Evolutionary conservation across 441 rosid species (phyloP).

Genomic region (Pelargonium exstipulatum): DNA sequence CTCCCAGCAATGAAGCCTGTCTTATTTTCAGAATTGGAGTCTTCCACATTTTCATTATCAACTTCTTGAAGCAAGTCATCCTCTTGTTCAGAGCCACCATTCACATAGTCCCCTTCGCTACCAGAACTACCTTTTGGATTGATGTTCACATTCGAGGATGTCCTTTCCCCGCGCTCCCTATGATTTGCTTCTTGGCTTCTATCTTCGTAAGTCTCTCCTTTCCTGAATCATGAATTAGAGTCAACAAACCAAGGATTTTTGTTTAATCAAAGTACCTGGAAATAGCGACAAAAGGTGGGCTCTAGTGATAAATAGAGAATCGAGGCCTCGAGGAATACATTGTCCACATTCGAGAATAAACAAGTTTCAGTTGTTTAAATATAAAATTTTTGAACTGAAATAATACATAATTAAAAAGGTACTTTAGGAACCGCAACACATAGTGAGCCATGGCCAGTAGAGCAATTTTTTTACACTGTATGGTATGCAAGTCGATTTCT

Average conservation of each 20-base stretch:
- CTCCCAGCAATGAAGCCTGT: not conserved
- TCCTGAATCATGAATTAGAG: slow-evolving; percentile 31
- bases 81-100: slow-evolving; percentile 26
- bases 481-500: not conserved
- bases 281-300: not conserved
- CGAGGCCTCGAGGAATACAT: too few relatives aligned
- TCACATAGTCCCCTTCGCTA: slow-evolving; percentile 22
- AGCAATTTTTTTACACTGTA: not conserved
- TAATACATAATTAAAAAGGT: too few relatives aligned
- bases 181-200: slow-evolving; percentile 19
- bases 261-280: too few relatives aligned
- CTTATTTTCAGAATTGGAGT: not conserved
- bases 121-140: slow-evolving; percentile 24
- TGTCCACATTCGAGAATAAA: too few relatives aligned
- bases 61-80: slow-evolving; percentile 21
- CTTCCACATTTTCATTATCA: slow-evolving; percentile 19
- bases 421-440: too few relatives aligned
- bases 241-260: slow-evolving; percentile 11
- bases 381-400: too few relatives aligned
- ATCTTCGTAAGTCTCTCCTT: slow-evolving; percentile 24
- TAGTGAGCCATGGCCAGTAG: not conserved
- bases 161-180: slow-evolving; percentile 15
- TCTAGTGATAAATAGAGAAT: too few relatives aligned
- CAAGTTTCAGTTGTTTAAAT: too few relatives aligned
- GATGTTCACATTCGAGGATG: slow-evolving; percentile 16